Percentiles rank a stretch among this genome's conserved stretches.
These are phyloP conservation scores for Rhizodiscina lignyota DNA, from an alignment of 495 filamentous ascomycete species.

Conservation along the genomic window DNA sequence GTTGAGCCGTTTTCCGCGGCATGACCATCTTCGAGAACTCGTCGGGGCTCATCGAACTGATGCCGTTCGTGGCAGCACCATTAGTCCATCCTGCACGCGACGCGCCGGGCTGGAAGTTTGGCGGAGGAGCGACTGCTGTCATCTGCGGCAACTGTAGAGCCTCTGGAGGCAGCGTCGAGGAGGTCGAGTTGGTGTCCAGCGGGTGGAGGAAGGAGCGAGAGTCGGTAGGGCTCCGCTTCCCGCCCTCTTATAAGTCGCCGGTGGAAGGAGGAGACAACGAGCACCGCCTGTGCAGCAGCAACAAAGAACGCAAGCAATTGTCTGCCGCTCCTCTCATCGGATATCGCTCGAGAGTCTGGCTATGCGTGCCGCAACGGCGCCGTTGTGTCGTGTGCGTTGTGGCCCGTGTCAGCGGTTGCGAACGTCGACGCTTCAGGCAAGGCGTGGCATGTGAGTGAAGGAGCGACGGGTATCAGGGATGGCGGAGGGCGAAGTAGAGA, in stretches of 20 bases:
- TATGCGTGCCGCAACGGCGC: too few species aligned
- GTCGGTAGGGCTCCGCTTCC: too few species aligned
- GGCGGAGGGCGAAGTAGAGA: neutral
- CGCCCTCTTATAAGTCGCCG: too few species aligned
- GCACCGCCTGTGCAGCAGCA: too few species aligned
- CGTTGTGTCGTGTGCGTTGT: conserved; percentile 1
- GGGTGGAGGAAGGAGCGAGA: too few species aligned
- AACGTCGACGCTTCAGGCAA: too few species aligned
- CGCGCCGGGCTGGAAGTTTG: conserved; percentile 63
- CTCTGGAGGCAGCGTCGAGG: conserved; percentile 8
- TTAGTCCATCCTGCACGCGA: conserved; percentile 56
- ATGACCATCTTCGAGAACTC: conserved; percentile 79
- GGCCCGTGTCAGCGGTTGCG: neutral
- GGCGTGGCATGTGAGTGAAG: too few species aligned
- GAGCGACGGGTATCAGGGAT: neutral
- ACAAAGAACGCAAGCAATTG: too few species aligned
- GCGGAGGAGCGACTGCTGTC: conserved; percentile 93
- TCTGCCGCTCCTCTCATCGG: too few species aligned
- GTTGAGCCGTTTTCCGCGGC: conserved; percentile 68
- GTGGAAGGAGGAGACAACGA: too few species aligned
- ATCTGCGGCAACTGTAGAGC: conserved; percentile 39
- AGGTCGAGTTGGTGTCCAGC: too few species aligned
- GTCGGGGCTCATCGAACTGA: conserved; percentile 70
- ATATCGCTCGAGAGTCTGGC: too few species aligned
- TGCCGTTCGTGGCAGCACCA: conserved; percentile 48